Evolutionary conservation across 768 basidiomycete genomes (phyloP).

Genomic region (Paxillus involutus): DNA sequence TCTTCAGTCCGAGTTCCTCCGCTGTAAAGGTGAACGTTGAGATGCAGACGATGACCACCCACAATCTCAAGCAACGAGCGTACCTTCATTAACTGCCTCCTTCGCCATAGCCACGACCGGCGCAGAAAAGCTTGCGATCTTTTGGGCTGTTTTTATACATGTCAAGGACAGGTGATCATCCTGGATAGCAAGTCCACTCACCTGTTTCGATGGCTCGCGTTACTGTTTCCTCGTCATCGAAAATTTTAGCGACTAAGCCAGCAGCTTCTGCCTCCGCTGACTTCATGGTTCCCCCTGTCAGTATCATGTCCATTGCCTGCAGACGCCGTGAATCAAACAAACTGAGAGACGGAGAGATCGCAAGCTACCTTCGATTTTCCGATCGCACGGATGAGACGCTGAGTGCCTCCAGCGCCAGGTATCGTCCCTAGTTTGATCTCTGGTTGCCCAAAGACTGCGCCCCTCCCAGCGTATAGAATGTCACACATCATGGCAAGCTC

Average conservation of each 20-base stretch:
- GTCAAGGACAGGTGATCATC: background rate
- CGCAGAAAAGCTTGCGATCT: conserved; percentile 32
- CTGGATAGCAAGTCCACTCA: conserved; percentile 11
- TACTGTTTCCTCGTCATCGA: conserved; percentile 38
- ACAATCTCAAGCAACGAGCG: background rate
- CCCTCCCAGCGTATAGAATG: conserved; percentile 85
- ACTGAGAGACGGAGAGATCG: background rate
- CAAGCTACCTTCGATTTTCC: conserved; percentile 65
- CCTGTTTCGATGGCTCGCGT: conserved; percentile 42
- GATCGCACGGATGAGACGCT: conserved; percentile 79
- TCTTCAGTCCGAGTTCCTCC: conserved; percentile 43
- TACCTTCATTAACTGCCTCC: conserved; percentile 50
- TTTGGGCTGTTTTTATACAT: conserved; percentile 13
- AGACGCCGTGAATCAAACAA: background rate
- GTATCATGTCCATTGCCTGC: conserved; percentile 56
- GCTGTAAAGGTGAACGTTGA: conserved; percentile 28
- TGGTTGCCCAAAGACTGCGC: conserved; percentile 90
- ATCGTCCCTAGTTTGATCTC: conserved; percentile 95
- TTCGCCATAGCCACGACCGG: conserved; percentile 41
- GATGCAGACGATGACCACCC: background rate
- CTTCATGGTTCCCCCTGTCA: conserved; percentile 47
- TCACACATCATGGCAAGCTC: conserved; percentile 97
- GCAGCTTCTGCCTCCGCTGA: conserved; percentile 46
- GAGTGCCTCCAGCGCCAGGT: conserved; percentile 92
- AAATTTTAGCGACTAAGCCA: conserved; percentile 49